A percentile compares a stretch with the other conserved stretches of the same genome.
Evolutionary conservation across 2,329 filamentous ascomycete species (phyloP).

Genomic region (Alternaria metachromatica): DNA sequence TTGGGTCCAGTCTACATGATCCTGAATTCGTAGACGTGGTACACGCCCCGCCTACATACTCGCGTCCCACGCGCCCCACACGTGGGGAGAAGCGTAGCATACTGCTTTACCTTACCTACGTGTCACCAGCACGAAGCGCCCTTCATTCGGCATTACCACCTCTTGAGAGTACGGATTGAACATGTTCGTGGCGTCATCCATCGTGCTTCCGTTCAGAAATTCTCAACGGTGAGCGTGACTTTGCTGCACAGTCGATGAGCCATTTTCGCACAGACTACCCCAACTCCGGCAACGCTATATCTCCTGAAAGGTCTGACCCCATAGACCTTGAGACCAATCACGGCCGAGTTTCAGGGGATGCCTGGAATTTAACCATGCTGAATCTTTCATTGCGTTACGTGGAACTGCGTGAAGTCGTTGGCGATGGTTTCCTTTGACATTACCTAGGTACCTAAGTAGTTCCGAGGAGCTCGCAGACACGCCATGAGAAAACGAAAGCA

Average conservation of each 20-base stretch:
- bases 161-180: neutral
- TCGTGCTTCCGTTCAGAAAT: neutral
- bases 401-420: neutral
- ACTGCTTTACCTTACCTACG: neutral
- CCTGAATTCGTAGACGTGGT: neutral
- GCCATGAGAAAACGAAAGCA: neutral
- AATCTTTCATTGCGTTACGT: slow-evolving; percentile 1
- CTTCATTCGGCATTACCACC: neutral
- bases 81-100: neutral
- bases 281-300: slow-evolving; percentile 29
- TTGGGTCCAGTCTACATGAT: neutral
- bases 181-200: neutral
- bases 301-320: slow-evolving; percentile 14
- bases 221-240: neutral
- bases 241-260: slow-evolving; percentile 26
- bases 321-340: slow-evolving; percentile 17
- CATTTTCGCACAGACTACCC: slow-evolving; percentile 20
- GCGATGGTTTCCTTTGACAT: neutral
- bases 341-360: slow-evolving; percentile 17
- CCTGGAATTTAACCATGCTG: slow-evolving; percentile 18
- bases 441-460: neutral
- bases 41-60: neutral
- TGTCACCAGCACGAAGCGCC: neutral
- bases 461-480: neutral
- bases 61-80: neutral